Conservation (phyloP, 768 basidiomycete genomes). For the Mrakia gelida region DNA sequence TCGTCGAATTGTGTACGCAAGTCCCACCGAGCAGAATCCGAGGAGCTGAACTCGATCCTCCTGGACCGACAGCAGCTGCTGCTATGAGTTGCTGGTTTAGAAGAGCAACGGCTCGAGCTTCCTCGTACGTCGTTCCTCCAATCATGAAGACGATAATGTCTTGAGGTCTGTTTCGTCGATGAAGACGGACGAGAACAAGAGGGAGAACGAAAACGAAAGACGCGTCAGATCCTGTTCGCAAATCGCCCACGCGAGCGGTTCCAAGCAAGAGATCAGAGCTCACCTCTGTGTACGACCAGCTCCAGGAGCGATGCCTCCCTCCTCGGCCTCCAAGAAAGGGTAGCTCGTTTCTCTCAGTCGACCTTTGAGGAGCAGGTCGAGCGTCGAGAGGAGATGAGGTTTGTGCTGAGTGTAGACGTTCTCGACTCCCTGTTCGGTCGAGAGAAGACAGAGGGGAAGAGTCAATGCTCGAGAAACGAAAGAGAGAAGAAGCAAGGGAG, state of each 20-base stretch:
- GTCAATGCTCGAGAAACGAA: background rate
- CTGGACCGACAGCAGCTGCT: slow-evolving; percentile 47
- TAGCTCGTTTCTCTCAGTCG: slow-evolving; percentile 80
- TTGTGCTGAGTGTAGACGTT: slow-evolving; percentile 98
- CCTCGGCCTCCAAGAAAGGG: slow-evolving; percentile 71
- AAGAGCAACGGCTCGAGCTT: slow-evolving; percentile 76
- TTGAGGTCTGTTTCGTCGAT: slow-evolving; percentile 61
- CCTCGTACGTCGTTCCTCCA: slow-evolving; percentile 94
- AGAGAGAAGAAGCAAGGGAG: background rate
- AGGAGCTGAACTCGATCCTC: slow-evolving; percentile 42
- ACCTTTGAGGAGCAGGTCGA: slow-evolving; percentile 83
- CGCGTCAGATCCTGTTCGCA: background rate
- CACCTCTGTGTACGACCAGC: slow-evolving; percentile 57
- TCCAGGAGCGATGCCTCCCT: slow-evolving; percentile 34
- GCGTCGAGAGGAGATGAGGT: slow-evolving; percentile 85
- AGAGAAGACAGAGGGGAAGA: background rate
- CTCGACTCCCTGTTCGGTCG: slow-evolving; percentile 72
- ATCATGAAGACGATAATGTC: slow-evolving; percentile 96
- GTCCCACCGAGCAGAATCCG: slow-evolving; percentile 87
- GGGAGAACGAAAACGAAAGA: slow-evolving; percentile 7
- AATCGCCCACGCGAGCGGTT: background rate
- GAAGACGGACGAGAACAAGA: too few relatives aligned
- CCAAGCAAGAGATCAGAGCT: background rate
- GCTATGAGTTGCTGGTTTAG: slow-evolving; percentile 68
- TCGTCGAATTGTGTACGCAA: slow-evolving; percentile 88